phyloP scores from a whole-genome alignment of 192 early-diverging fungal species.

The Rhizoclosmatium globosum region DNA sequence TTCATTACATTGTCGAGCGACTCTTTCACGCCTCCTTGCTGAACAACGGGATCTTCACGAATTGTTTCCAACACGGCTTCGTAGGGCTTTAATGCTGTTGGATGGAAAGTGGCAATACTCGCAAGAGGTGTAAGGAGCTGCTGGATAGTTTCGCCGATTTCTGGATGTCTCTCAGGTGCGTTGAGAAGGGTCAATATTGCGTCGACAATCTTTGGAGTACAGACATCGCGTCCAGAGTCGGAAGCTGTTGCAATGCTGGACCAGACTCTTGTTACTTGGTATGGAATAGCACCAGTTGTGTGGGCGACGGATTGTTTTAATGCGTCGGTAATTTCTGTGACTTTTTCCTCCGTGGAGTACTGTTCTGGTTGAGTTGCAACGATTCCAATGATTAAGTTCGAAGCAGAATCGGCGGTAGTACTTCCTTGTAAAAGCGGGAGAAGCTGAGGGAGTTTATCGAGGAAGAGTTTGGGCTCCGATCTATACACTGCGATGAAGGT shows the following conservation, averaged over 20 bases:
- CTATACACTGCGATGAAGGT: neutral
- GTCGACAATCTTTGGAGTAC: neutral
- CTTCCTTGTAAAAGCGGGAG: neutral
- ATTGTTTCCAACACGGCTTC: neutral
- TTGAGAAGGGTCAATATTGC: neutral
- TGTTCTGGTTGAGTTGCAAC: too few relatives aligned
- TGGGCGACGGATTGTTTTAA: too few relatives aligned
- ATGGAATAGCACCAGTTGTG: too few relatives aligned
- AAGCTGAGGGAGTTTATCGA: neutral
- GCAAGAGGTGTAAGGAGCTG: neutral
- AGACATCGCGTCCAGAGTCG: neutral
- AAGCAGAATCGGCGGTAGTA: neutral
- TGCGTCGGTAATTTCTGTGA: too few relatives aligned
- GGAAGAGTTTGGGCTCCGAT: neutral
- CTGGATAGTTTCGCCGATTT: neutral
- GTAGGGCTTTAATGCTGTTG: neutral
- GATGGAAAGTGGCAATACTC: slow-evolving; percentile 3
- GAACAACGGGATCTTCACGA: neutral
- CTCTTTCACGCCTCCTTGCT: neutral
- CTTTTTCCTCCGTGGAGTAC: too few relatives aligned
- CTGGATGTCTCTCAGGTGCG: neutral
- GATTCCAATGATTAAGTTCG: too few relatives aligned
- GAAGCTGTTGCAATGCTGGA: neutral
- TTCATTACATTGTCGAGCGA: slow-evolving; percentile 14
- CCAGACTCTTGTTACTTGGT: too few relatives aligned